Percentiles rank a stretch among this genome's conserved stretches.
phyloP scores from a whole-genome alignment of 2,329 filamentous ascomycete genomes.

The Cytospora chrysosperma region DNA sequence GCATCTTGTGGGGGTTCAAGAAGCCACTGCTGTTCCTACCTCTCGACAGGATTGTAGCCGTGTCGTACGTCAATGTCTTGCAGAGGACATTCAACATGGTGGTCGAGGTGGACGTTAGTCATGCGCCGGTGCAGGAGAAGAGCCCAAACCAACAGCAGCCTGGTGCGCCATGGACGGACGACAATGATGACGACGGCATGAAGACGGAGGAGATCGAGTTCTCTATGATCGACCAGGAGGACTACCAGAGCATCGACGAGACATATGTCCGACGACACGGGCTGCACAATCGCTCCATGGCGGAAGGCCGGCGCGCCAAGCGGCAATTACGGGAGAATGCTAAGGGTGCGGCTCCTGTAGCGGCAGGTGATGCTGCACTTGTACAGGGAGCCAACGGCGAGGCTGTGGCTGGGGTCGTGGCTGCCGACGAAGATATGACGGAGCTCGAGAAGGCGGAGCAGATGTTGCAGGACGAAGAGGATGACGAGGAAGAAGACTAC shows the following conservation, averaged over 20 bases:
- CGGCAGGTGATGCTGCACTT: slow-evolving; percentile 31
- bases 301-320: slow-evolving; percentile 65
- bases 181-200: slow-evolving; percentile 29
- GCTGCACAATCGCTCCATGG: slow-evolving; percentile 67
- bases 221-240: slow-evolving; percentile 67
- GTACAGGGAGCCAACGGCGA: slow-evolving; percentile 39
- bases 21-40: slow-evolving; percentile 67
- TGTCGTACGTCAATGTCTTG: slow-evolving; percentile 67
- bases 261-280: slow-evolving; percentile 60
- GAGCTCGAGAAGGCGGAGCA: slow-evolving; percentile 54
- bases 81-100: slow-evolving; percentile 69
- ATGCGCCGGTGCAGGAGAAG: slow-evolving; percentile 13
- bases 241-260: slow-evolving; percentile 63
- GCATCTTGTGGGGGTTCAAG: slow-evolving; percentile 70
- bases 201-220: slow-evolving; percentile 64
- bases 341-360: slow-evolving; percentile 39
- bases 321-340: slow-evolving; percentile 59
- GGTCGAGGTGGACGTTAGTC: slow-evolving; percentile 53
- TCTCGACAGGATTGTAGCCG: slow-evolving; percentile 57
- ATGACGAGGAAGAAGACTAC: slow-evolving; percentile 66
- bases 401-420: slow-evolving; percentile 39
- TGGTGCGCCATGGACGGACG: slow-evolving; percentile 24
- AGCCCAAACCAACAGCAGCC: not conserved
- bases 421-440: slow-evolving; percentile 42
- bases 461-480: slow-evolving; percentile 59